Evolutionary conservation across 371 early-diverging fungal genomes (phyloP).

Genomic region (Mucor piriformis): DNA sequence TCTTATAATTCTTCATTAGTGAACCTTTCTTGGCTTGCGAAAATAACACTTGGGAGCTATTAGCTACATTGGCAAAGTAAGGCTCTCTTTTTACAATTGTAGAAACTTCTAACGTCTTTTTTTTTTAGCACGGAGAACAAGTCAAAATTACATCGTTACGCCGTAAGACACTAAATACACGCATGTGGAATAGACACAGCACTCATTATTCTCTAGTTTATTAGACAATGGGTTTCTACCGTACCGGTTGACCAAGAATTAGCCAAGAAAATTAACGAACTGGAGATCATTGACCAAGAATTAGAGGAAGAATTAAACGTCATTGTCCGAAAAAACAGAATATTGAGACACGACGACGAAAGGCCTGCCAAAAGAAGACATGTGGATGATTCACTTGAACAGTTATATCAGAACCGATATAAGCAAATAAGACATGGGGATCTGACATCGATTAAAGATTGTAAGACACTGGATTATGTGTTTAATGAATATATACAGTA

Average conservation of each 20-base stretch:
- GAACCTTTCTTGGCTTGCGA: constrained; percentile 5
- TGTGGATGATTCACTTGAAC: neutral
- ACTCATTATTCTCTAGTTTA: neutral
- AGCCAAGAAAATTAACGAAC: neutral
- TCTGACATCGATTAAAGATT: neutral
- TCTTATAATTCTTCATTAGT: too few relatives aligned
- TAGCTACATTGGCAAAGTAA: constrained; percentile 7
- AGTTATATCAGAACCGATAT: neutral
- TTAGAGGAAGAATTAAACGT: constrained; percentile 4
- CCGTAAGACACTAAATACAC: constrained; percentile 6
- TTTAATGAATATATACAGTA: constrained; percentile 12
- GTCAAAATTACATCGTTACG: neutral
- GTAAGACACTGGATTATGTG: constrained; percentile 2
- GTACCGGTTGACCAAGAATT: constrained; percentile 1
- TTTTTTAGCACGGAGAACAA: constrained; percentile 3
- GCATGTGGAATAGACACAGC: too few relatives aligned
- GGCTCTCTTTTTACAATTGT: neutral
- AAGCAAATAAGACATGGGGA: constrained; percentile 1
- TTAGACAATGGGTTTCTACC: constrained; percentile 15
- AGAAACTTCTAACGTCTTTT: neutral
- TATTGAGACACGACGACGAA: neutral
- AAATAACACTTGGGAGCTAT: constrained; percentile 9
- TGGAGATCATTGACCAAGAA: constrained; percentile 23
- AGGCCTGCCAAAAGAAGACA: constrained; percentile 4
- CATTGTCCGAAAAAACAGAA: neutral